Base-by-base conservation (phyloP, 371 early-diverging fungal species). In the Zychaea mexicana region DNA sequence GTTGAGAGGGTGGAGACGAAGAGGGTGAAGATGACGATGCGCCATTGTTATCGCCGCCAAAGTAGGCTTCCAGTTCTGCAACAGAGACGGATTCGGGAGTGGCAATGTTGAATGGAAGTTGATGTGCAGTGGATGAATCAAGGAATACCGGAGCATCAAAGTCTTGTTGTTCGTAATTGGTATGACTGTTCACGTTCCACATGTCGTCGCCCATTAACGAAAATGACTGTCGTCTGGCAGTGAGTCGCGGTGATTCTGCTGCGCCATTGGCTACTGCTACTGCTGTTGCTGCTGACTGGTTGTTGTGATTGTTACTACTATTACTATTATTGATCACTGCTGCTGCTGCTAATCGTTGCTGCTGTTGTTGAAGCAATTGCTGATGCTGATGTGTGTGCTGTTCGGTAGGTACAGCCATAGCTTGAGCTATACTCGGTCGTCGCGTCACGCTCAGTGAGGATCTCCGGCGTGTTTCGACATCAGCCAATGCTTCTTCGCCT, bases 31-130 rank as follows among this genome's bases (percentile, higher is more conserved):
- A 31, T 2, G 65, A 45, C 13, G 57, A 28, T 28, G 45, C 15
- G 27, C 22, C 28, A 30, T 49, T n/a, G 22, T 46, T 54, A 15
- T 62, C 63, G 7, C 66, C 66, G 31, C 66, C 64, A 57, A 82
- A 82, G 24, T 82, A 82, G 22, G 70, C 61, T 30, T 82, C 83
- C 17, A 82, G 54, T 59, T 82, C 83, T 19, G 76, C 69, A 13
- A 78, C 74, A 30, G 80, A 78, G 3, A 79, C 70, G 21, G 83
- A 79, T 60, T 82, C 80, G 8, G 83, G 83, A 13, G 79, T 69
- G 26, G 71, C 78, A 61, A 82, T 78, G 45, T 76, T 74, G 46
- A 77, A 67, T 13, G 61, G 66, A 22, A 71, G 49, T 47, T 66
- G 62, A 55, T 72, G 64, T 22, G 56, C 65, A 19, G 36, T 33